Conservation (phyloP, 225 moss, liverwort and hornwort species). For the Polytrichum formosum region DNA sequence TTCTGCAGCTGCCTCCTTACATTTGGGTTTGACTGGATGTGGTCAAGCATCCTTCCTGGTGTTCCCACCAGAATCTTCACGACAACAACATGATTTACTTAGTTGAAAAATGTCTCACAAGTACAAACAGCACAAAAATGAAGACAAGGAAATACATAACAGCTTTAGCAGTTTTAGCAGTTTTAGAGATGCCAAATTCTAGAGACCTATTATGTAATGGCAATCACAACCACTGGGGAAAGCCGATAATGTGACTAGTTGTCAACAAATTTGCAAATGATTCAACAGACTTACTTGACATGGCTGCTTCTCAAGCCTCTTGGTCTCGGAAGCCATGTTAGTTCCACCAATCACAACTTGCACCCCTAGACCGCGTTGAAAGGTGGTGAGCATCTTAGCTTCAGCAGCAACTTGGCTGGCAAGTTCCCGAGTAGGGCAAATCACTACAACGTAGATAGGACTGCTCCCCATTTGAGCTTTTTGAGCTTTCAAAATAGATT, state of each 20-base stretch:
- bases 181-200: too few species aligned
- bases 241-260: too few species aligned
- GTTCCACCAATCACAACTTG: constrained; percentile 98
- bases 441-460: constrained; percentile 70
- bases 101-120: too few species aligned
- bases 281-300: constrained; percentile 63
- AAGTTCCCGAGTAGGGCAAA: constrained; percentile 94
- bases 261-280: neutral
- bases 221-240: neutral
- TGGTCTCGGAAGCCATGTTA: constrained; percentile 69
- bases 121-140: too few species aligned
- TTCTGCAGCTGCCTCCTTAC: constrained; percentile 66
- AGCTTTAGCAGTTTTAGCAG: too few species aligned
- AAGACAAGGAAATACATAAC: too few species aligned
- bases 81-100: neutral
- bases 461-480: constrained; percentile 27
- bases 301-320: constrained; percentile 61
- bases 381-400: constrained; percentile 82
- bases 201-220: too few species aligned
- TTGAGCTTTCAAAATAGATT: constrained; percentile 59
- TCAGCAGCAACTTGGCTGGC: constrained; percentile 89
- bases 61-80: constrained; percentile 85
- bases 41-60: constrained; percentile 90
- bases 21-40: constrained; percentile 61
- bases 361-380: constrained; percentile 72